Evolutionary conservation across 768 basidiomycete genomes (phyloP).

Genomic region (Butyriboletus loyo): DNA sequence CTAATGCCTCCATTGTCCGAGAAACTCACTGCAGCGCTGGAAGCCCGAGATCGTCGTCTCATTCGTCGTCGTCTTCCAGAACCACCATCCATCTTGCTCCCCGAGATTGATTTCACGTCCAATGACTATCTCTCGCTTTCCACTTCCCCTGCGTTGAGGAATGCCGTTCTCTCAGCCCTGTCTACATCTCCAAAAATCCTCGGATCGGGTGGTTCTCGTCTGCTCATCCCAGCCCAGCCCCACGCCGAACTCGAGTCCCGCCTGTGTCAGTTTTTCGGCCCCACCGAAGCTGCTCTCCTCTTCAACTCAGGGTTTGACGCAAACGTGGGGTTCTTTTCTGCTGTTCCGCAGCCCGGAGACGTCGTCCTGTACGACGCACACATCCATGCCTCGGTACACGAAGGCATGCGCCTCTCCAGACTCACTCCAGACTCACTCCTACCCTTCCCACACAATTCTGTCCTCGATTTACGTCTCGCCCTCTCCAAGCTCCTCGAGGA

Average conservation of each 20-base stretch:
- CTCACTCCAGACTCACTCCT: slow-evolving; percentile 35
- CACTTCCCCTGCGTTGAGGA: slow-evolving; percentile 51
- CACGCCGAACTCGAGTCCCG: slow-evolving; percentile 74
- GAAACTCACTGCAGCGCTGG: slow-evolving; percentile 51
- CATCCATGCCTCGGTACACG: slow-evolving; percentile 89
- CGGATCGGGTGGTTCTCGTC: slow-evolving; percentile 84
- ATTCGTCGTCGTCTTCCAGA: slow-evolving; percentile 72
- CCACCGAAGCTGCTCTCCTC: slow-evolving; percentile 65
- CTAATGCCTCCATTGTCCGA: slow-evolving; percentile 34
- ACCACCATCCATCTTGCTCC: slow-evolving; percentile 37
- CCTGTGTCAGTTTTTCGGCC: slow-evolving; percentile 59
- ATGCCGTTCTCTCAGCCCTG: slow-evolving; percentile 56
- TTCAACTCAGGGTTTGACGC: slow-evolving; percentile 96
- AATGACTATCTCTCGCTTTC: slow-evolving; percentile 93
- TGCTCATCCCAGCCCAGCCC: slow-evolving; percentile 58
- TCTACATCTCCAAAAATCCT: slow-evolving; percentile 53
- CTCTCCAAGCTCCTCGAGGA: slow-evolving; percentile 42
- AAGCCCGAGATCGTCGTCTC: slow-evolving; percentile 60
- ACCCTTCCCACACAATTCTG: slow-evolving; percentile 72
- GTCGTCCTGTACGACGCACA: slow-evolving; percentile 80
- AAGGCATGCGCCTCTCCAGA: slow-evolving; percentile 75
- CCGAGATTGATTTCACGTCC: slow-evolving; percentile 66
- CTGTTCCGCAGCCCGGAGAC: slow-evolving; percentile 75
- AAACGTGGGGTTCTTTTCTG: slow-evolving; percentile 83
- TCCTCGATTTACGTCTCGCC: slow-evolving; percentile 44